Percentiles rank a stretch among this genome's conserved stretches.
Evolutionary conservation across 805 yeast genomes (phyloP).

Genomic region (Candida anglica): DNA sequence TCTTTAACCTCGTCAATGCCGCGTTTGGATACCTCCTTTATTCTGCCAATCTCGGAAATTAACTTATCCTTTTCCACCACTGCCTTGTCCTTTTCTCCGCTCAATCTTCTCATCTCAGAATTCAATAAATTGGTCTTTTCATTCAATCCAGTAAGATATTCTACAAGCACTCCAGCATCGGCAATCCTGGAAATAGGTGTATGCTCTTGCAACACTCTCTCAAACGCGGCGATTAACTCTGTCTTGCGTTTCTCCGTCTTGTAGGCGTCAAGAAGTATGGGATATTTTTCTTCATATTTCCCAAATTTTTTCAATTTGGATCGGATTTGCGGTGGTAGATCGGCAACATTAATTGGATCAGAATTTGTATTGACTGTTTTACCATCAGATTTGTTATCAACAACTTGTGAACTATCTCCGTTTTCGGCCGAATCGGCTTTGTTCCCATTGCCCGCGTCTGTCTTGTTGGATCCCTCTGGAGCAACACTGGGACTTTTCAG

Average conservation of each 20-base stretch:
- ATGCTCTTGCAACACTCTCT: constrained; percentile 64
- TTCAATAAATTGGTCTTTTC: constrained; percentile 58
- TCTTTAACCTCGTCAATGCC: no score
- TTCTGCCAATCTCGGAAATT: no score
- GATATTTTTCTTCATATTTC: constrained; percentile 90
- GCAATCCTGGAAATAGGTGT: constrained; percentile 77
- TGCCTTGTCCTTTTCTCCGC: constrained; percentile 23
- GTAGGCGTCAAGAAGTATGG: constrained; percentile 78
- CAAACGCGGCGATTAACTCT: constrained; percentile 59
- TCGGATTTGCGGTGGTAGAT: constrained; percentile 53
- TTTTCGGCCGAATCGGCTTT: neutral
- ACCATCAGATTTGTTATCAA: neutral
- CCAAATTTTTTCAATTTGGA: constrained; percentile 68
- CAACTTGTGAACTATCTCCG: neutral
- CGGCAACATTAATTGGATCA: constrained; percentile 26
- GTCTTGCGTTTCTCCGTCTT: constrained; percentile 70
- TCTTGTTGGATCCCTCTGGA: neutral
- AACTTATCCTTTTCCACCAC: constrained; percentile 11
- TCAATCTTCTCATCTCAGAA: constrained; percentile 56
- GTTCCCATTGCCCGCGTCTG: neutral
- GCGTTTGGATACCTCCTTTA: no score
- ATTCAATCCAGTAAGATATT: constrained; percentile 61
- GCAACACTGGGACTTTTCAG: neutral
- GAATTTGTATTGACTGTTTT: neutral
- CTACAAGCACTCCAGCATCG: constrained; percentile 68